Base-by-base conservation (phyloP, 805 yeast genomes). In the Metschnikowia drakensbergensis region DNA sequence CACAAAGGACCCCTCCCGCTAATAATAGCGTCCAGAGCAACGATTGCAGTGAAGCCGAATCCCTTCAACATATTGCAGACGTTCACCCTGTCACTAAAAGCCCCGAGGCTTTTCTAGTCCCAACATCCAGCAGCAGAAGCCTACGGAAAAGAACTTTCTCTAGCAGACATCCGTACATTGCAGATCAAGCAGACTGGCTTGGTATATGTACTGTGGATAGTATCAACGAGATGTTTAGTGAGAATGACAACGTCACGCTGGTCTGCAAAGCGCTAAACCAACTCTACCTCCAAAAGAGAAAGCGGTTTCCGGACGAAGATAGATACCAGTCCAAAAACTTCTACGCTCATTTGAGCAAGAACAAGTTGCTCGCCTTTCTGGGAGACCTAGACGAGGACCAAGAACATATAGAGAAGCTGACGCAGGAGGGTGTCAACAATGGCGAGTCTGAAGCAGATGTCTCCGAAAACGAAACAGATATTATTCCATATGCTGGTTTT, bases 131-230 rank as follows among this genome's bases (percentile, higher is more conserved):
- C 8, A 23, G 44, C 11, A 30, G 75, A 45, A 66, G 73, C 27
- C 57, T 70, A 11, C 54, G 77, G 3, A 69, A 71, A 53, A 57
- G 77, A 27, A 73, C 68, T 26, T 73, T 73, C 47, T 69, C 77
- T 3, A 68, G 74, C 54, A 61, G 74, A 3, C 75, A 72, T 54
- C 77, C 77, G 0, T 73, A 73, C 51, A 52, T 73, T 27, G 71
- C 74, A 8, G 77, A 73, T 53, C 72, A 70, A 48, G 76, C 76
- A 3, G 73, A 71, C 47, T 73, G 71, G 63, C 59, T 73, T 32
- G 77, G 72, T 3, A 59, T 73, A 10, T 63, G 73, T 4, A 61
- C 66, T 36, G 51, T 60, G 9, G 68, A 65, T 38, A 64, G 66
- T 46, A 55, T 73, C 51, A 72, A 73, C 52, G 72, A 69, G 26